A percentile compares a stretch with the other conserved stretches of the same genome.
Conservation (phyloP, 2,329 filamentous ascomycete species). For the Fusarium clavum region DNA sequence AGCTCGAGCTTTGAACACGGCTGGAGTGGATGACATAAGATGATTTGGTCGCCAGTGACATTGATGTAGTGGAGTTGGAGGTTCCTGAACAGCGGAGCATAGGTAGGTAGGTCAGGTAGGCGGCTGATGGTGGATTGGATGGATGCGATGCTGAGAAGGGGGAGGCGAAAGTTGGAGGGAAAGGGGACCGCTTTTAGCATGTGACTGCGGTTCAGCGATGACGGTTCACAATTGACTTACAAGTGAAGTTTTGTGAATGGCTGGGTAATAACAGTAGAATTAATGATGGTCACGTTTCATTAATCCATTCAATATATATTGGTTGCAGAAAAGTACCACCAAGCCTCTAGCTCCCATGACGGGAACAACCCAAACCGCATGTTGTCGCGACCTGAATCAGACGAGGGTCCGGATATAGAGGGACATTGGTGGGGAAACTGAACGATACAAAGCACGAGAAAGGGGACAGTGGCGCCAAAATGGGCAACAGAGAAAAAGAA, state of each 20-base stretch:
- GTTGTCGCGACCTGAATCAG: constrained; percentile 27
- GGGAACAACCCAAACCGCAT: constrained; percentile 34
- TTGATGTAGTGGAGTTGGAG: constrained; percentile 40
- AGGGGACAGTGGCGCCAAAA: not conserved
- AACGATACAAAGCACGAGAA: constrained; percentile 2
- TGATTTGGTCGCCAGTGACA: constrained; percentile 24
- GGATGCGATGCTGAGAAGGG: constrained; percentile 4
- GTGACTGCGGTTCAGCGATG: constrained; percentile 36
- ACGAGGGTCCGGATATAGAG: constrained; percentile 34
- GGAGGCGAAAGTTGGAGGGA: not conserved
- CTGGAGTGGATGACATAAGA: constrained; percentile 45
- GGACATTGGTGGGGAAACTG: constrained; percentile 16
- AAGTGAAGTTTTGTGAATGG: not conserved
- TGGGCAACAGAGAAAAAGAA: not conserved
- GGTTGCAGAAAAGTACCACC: not conserved
- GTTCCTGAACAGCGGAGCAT: constrained; percentile 31
- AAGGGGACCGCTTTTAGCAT: constrained; percentile 34
- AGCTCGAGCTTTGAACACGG: constrained; percentile 9
- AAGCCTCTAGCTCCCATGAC: constrained; percentile 26
- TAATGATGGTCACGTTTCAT: not conserved
- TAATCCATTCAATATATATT: not conserved
- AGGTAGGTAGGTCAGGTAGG: not conserved
- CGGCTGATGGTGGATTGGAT: not conserved
- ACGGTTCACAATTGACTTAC: not conserved
- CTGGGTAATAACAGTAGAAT: not conserved